phyloP scores from a whole-genome alignment of 2,329 filamentous ascomycete species.

The Colletotrichum melonis region DNA sequence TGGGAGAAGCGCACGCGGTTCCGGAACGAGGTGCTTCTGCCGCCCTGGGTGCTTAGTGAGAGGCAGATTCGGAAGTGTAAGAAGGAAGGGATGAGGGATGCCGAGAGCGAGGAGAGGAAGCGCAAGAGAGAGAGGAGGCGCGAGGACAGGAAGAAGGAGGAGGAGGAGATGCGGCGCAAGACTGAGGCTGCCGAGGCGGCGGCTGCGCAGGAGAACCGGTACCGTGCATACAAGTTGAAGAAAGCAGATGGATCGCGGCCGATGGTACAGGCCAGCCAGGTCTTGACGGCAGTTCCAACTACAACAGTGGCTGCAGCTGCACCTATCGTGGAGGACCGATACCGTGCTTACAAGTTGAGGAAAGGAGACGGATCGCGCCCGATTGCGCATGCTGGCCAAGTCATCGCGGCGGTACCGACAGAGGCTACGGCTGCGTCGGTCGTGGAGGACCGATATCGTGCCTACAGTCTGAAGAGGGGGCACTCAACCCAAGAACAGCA shows the following conservation, averaged over 20 bases:
- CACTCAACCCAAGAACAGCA: not conserved
- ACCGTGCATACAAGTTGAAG: not conserved
- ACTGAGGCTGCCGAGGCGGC: not conserved
- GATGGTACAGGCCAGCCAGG: not conserved
- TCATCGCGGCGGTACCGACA: not conserved
- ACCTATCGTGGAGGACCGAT: not conserved
- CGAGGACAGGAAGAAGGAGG: not conserved
- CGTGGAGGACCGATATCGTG: not conserved
- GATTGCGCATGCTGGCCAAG: not conserved
- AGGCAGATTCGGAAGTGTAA: constrained; percentile 62
- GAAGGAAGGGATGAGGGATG: constrained; percentile 47
- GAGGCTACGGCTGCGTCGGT: not conserved
- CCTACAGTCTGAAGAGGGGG: constrained; percentile 1
- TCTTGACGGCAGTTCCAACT: too few relatives aligned
- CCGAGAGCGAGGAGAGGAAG: constrained; percentile 41
- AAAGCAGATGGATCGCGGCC: not conserved
- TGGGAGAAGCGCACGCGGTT: constrained; percentile 68
- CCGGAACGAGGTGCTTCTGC: constrained; percentile 58
- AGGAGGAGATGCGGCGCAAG: constrained; percentile 19
- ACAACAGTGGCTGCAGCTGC: not conserved
- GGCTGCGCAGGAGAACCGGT: not conserved
- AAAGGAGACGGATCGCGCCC: not conserved
- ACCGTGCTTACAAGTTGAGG: not conserved
- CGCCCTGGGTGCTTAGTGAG: constrained; percentile 65
- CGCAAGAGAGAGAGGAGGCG: constrained; percentile 13